Percentiles rank a stretch among this genome's conserved stretches.
These are phyloP conservation scores for Ehretia macrophylla DNA, from an alignment of 257 asterid genomes.

Conservation along the genomic window DNA sequence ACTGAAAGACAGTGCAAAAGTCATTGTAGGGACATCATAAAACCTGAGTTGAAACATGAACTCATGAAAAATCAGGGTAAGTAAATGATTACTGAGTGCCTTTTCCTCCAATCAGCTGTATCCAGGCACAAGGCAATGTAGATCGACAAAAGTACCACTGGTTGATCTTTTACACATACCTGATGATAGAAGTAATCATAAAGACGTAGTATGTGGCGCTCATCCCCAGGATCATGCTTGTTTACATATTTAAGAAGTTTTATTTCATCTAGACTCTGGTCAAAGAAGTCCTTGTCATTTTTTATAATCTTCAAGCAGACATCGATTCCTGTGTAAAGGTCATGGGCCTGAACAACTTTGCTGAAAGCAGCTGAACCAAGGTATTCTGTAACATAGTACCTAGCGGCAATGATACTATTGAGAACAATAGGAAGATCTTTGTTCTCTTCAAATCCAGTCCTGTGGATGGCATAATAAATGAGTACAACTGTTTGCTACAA, in stretches of 20 bases:
- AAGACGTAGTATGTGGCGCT: constrained; percentile 74
- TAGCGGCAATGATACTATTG: constrained; percentile 62
- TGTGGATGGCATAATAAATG: constrained; percentile 51
- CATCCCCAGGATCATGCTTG: constrained; percentile 79
- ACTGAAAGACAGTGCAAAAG: too few relatives aligned
- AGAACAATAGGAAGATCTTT: constrained; percentile 76
- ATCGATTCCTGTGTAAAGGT: constrained; percentile 65
- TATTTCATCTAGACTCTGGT: constrained; percentile 89
- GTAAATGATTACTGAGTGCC: too few relatives aligned
- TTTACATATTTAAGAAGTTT: constrained; percentile 85
- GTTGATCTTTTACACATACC: constrained; percentile 32
- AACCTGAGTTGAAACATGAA: too few relatives aligned
- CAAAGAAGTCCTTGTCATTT: constrained; percentile 85
- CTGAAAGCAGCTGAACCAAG: constrained; percentile 95
- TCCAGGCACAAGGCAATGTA: neutral
- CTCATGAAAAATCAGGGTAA: too few relatives aligned
- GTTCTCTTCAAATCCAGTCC: constrained; percentile 92
- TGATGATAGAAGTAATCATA: constrained; percentile 88
- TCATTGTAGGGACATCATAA: too few relatives aligned
- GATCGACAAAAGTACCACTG: neutral
- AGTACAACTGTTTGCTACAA: constrained; percentile 47
- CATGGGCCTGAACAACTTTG: constrained; percentile 82
- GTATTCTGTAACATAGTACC: constrained; percentile 65
- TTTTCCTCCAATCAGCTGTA: too few relatives aligned
- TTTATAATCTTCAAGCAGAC: constrained; percentile 91